Evolutionary conservation across 495 filamentous ascomycete species (phyloP), one percentile per base, ranked within the genome.

Genomic region (Aspergillus ostianus): DNA sequence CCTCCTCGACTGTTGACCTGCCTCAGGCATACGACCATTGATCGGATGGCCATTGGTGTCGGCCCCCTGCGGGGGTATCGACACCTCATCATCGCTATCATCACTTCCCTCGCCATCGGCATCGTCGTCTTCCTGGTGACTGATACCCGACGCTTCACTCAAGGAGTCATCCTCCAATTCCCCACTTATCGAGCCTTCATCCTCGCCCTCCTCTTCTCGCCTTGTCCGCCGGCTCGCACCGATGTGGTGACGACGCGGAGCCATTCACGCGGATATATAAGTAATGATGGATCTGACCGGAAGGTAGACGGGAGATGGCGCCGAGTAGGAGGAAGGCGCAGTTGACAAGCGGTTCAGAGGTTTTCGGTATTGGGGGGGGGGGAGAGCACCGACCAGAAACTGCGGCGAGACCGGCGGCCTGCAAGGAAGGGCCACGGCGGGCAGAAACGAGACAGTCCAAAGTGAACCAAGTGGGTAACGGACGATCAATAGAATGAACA

Each of bases 91-190:
- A 44, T 91, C 91, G 72, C 86, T 92, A 19, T 85, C 83, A 66
- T 94, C 90, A 68, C 88, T 93, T 51, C 80, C 82, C 63, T 87
- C 84, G 21, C 73, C 81, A 70, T 92, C 89, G 60, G 88, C 90
- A 68, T 89, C 89, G 57, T 84, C 84, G 59, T 91, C 88, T 49
- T 89, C 87, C 29, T 87, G 87, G 58, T 92, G 90, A 68, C 84
- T 92, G 52, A 82, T 81, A 61, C 85, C 79, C 27, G 91, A 92
- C 36, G 84, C 88, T 67, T 94, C 91, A 68, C 88, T 93, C 73
- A 92, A 69, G 27, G 90, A 93, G 73, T 93, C 90, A 67, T 96
- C 90, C 44, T 90, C 89, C 21, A 89, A 64, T 32, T 89, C 88
- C 52, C 85, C 84, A 57, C 77, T 80, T 55, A 88, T 78, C 49